Evolutionary conservation across 1,139 yeast species (phyloP).

Genomic region (Lodderomyces parapsilosis): DNA sequence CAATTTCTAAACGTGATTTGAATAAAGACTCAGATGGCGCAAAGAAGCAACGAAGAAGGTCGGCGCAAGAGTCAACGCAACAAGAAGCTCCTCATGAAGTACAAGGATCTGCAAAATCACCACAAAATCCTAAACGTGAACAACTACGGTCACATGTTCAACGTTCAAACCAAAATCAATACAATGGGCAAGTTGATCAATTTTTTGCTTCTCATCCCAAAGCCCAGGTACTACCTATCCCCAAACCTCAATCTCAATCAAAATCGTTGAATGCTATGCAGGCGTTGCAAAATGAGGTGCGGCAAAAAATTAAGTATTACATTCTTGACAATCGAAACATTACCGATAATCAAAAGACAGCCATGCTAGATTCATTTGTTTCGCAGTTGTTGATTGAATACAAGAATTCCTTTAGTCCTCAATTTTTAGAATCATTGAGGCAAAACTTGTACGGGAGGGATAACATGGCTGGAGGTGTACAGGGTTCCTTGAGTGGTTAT

Average conservation of each 20-base stretch:
- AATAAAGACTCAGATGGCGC: background rate
- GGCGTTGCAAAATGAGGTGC: conserved; percentile 20
- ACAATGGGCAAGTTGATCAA: background rate
- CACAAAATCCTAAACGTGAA: background rate
- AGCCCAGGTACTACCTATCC: conserved; percentile 1
- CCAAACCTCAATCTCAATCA: background rate
- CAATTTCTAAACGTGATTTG: background rate
- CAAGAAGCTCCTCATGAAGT: background rate
- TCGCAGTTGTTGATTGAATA: conserved; percentile 26
- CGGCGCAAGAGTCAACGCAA: background rate
- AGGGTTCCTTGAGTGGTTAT: too few species aligned
- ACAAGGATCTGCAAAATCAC: background rate
- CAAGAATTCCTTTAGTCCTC: conserved; percentile 13
- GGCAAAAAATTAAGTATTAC: conserved; percentile 16
- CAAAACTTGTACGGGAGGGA: conserved; percentile 11
- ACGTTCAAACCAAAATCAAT: background rate
- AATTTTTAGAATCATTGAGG: conserved; percentile 12
- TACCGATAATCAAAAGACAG: conserved; percentile 19
- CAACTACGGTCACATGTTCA: background rate
- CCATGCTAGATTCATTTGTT: conserved; percentile 23
- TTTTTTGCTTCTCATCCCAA: background rate
- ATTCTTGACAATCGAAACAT: conserved; percentile 16
- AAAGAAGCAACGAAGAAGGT: background rate
- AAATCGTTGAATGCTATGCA: conserved; percentile 7
- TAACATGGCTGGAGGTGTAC: background rate